Conservation (phyloP, 2,329 filamentous ascomycete genomes). For the Teratosphaeria zuluensis region DNA sequence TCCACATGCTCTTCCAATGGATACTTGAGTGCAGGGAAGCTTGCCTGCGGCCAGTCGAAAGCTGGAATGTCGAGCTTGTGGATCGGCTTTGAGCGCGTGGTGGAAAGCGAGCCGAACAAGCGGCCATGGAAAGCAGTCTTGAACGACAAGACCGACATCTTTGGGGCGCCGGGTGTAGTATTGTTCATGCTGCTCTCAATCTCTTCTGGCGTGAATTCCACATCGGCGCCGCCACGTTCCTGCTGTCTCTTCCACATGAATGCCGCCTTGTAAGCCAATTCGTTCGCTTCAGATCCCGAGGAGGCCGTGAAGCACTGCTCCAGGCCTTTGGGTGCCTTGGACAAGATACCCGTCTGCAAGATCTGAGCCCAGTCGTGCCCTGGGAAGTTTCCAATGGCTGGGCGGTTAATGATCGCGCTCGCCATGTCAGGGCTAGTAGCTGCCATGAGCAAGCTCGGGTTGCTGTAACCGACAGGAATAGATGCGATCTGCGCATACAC, state of each 20-base stretch:
- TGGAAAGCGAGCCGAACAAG: slow-evolving; percentile 77
- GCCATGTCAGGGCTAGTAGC: slow-evolving; percentile 71
- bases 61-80: slow-evolving; percentile 92
- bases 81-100: slow-evolving; percentile 84
- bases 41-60: slow-evolving; percentile 88
- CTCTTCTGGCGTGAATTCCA: slow-evolving; percentile 73
- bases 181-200: slow-evolving; percentile 70
- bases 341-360: slow-evolving; percentile 69
- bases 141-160: slow-evolving; percentile 82
- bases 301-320: slow-evolving; percentile 86
- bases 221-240: slow-evolving; percentile 66
- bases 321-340: slow-evolving; percentile 71
- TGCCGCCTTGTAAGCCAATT: slow-evolving; percentile 88
- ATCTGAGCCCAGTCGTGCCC: slow-evolving; percentile 73
- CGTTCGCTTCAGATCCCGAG: slow-evolving; percentile 85
- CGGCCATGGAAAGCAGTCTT: slow-evolving; percentile 83
- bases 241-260: slow-evolving; percentile 85
- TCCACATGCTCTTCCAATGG: slow-evolving; percentile 68
- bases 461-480: slow-evolving; percentile 89
- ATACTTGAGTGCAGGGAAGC: slow-evolving; percentile 79
- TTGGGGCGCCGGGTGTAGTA: slow-evolving; percentile 63
- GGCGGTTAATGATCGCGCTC: slow-evolving; percentile 73
- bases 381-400: slow-evolving; percentile 84
- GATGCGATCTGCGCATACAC: slow-evolving; percentile 89
- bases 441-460: slow-evolving; percentile 60